Conservation (phyloP, 129 eudicot genomes). For the Flaveria brownii region DNA sequence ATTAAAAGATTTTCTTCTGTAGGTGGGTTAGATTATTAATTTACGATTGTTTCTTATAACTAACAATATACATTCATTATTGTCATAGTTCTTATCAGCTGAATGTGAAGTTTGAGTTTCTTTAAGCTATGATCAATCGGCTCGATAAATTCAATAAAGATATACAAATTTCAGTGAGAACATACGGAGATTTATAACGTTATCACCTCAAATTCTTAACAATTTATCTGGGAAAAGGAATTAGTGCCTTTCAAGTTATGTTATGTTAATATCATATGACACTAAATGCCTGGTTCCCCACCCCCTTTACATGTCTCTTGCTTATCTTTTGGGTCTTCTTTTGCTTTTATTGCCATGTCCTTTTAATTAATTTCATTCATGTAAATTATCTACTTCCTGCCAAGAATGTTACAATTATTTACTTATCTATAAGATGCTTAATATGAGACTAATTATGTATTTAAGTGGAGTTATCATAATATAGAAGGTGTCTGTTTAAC, state of each 20-base stretch:
- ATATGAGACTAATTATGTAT: not conserved
- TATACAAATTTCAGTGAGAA: not conserved
- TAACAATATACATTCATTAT: conserved; percentile 3
- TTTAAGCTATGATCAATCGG: conserved; percentile 8
- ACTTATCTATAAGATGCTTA: not conserved
- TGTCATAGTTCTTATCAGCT: conserved; percentile 8
- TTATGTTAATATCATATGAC: conserved; percentile 29
- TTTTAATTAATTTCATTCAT: not conserved
- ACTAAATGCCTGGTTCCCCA: conserved; percentile 38
- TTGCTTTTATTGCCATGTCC: conserved; percentile 33
- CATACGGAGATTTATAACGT: not conserved
- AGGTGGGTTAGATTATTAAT: conserved; percentile 25
- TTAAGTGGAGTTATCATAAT: not conserved
- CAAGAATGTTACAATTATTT: not conserved
- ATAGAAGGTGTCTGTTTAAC: not conserved
- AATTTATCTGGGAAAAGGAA: conserved; percentile 22
- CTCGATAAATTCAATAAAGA: not conserved
- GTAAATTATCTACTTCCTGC: not conserved
- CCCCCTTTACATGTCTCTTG: conserved; percentile 36
- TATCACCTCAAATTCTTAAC: conserved; percentile 13
- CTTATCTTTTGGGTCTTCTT: conserved; percentile 32
- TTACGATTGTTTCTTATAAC: conserved; percentile 21
- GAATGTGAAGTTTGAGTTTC: conserved; percentile 22
- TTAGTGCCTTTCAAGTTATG: conserved; percentile 29
- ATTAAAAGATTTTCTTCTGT: conserved; percentile 19